Base-by-base conservation (phyloP, 768 basidiomycete species). In the Calocybe indica region DNA sequence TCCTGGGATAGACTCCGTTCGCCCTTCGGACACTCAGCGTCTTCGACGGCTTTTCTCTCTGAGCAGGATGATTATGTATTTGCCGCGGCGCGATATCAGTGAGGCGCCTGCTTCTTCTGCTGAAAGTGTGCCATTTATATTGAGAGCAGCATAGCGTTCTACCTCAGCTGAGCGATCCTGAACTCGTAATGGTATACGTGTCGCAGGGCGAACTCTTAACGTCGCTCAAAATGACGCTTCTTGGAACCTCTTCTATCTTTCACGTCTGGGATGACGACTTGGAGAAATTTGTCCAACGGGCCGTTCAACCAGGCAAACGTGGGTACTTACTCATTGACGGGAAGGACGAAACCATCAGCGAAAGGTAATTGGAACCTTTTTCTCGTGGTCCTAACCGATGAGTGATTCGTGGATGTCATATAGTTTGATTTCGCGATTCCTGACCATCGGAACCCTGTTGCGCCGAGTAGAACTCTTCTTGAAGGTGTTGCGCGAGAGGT, bases 181-280 rank as follows among this genome's bases (percentile, higher is more conserved):
- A 50, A 1, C 59, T 60, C 2, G 68, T 66, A 8, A 56, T 72
- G n/a, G 57, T 75, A 33, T 74, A 77, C 55, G 62, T 81, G 15
- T 60, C 68, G 5, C 70, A 74, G 40, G 52, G 56, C 6, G 75
- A 83, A 12, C 59, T 88, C 22, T 65, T 83, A 11, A 51, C 61
- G 9, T 77, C 75, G 5, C 69, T 91, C 30, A 75, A 73, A 48
- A 68, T 72, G 62, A 77, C 75, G 2, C 68, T 83, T 5, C 66
- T 85, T 31, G 89, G 89, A 37, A 73, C 78, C 5, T 85, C 88
- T 1, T 90, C 89, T 11, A 56, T 68, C 5, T 66, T 86, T 29
- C 77, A 85, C 59, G 63, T 64, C 7, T 92, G 89, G 89, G 74
- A 88, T 59, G 39, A 63, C 1, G 31, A 32, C 2, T 58, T 58